phyloP scores from a whole-genome alignment of 2,329 filamentous ascomycete species.

The Blastomyces parvus region DNA sequence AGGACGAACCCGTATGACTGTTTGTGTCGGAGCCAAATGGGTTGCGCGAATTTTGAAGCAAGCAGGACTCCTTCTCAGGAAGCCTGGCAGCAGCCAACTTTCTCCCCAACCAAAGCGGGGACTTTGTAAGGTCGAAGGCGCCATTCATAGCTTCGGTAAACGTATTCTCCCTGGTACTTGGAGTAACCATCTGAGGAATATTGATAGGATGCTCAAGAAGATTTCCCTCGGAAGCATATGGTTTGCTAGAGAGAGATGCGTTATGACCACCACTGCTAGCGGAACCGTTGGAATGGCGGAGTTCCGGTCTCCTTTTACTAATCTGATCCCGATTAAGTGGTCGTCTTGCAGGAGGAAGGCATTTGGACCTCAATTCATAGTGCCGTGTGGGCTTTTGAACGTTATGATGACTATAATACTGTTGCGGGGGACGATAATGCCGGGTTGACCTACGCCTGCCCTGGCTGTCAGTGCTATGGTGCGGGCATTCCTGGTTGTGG shows the following conservation, averaged over 20 bases:
- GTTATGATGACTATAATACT: background rate
- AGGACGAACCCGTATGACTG: background rate
- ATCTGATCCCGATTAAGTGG: background rate
- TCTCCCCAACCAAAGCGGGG: slow-evolving; percentile 10
- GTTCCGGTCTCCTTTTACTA: background rate
- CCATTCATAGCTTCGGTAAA: slow-evolving; percentile 15
- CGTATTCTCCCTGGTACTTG: slow-evolving; percentile 9
- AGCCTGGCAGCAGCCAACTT: slow-evolving; percentile 6
- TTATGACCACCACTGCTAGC: background rate
- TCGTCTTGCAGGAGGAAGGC: background rate
- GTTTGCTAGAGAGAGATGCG: background rate
- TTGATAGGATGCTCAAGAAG: background rate
- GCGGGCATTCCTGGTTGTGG: background rate
- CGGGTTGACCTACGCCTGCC: background rate
- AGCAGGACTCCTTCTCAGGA: background rate
- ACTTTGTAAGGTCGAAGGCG: slow-evolving; percentile 11
- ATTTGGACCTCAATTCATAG: background rate
- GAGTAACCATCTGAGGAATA: slow-evolving; percentile 9
- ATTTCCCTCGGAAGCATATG: background rate
- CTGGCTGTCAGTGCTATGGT: background rate
- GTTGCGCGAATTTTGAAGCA: background rate
- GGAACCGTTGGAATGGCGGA: background rate
- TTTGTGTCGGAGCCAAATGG: background rate
- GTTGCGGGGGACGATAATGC: background rate
- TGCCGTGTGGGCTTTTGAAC: background rate